Base-by-base conservation (phyloP, 1,284 basidiomycete genomes). In the Heterobasidion parviporum region DNA sequence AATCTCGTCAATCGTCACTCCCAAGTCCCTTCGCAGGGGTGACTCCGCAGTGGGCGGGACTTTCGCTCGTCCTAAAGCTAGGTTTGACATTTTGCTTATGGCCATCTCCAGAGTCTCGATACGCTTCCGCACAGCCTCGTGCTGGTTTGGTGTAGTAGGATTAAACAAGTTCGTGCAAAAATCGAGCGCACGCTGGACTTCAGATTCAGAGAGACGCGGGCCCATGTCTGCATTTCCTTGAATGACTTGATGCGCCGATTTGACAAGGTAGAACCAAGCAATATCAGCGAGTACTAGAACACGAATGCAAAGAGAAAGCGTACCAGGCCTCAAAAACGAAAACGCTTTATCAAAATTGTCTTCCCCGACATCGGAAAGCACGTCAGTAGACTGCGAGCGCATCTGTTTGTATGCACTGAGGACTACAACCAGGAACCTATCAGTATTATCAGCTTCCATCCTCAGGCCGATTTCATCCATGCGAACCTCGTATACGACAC, bases 151-250 rank as follows among this genome's bases (percentile, higher is more conserved):
- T 6, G 68, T 68, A 3, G 70, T 69, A 10, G 73, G 73, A 52
- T 62, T 66, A 64, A 75, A 74, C 15, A 74, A 65, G 56, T 71
- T 64, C 35, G 69, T 66, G 60, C 72, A 74, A 57, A 75, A 75
- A 61, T 74, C 73, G 54, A 75, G 66, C 26, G 74, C 73, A 45
- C 63, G 65, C 61, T 88, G 82, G 1, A 90, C 74, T 65, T 90
- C 88, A 52, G 72, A 74, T 67, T 87, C 87, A 2, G 84, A 85
- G 33, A 89, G 74, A 15, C 76, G 76, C 35, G 74, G 71, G 12
- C 87, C 87, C 76, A 88, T 80, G 60, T 89, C 87, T 1, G 81
- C 81, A 47, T 81, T 83, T 8, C 87, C 87, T 68, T 89, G 87
- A 41, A 89, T 88, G 32, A 89, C 87, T 89, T 34, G 3, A 59